Conservation (phyloP, 176 grass and related monocot species). For the Pontederia paniculata region DNA sequence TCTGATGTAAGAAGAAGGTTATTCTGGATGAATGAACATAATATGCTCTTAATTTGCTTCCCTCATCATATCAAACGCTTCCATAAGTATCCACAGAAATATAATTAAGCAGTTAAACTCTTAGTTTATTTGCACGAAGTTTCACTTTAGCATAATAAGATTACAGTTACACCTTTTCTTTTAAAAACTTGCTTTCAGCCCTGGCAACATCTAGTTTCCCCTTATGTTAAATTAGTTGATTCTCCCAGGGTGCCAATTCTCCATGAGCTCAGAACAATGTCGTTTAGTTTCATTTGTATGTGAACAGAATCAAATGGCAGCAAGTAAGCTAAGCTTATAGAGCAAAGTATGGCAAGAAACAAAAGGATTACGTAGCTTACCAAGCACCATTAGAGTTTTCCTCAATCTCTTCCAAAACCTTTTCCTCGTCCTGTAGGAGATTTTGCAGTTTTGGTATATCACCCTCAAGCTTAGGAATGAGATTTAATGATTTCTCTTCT, state of each 20-base stretch:
- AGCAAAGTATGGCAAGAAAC: slow-evolving; percentile 10
- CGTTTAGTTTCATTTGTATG: slow-evolving; percentile 70
- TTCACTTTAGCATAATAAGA: too few relatives aligned
- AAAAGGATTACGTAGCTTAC: not conserved
- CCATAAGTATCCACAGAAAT: not conserved
- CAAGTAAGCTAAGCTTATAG: slow-evolving; percentile 6
- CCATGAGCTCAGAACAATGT: slow-evolving; percentile 49
- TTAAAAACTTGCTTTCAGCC: slow-evolving; percentile 68
- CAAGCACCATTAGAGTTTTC: slow-evolving; percentile 48
- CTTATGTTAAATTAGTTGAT: slow-evolving; percentile 87
- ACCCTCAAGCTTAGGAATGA: slow-evolving; percentile 71
- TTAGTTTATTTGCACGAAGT: too few relatives aligned
- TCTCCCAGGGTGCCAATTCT: slow-evolving; percentile 96
- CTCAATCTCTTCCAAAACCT: slow-evolving; percentile 65
- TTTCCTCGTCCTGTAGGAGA: slow-evolving; percentile 56
- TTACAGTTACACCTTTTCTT: slow-evolving; percentile 48
- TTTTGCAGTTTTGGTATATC: slow-evolving; percentile 72
- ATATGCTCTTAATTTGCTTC: too few relatives aligned
- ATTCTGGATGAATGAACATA: too few relatives aligned
- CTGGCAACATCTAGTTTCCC: slow-evolving; percentile 77
- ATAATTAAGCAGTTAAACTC: not conserved
- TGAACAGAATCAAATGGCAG: slow-evolving; percentile 8
- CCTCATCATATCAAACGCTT: too few relatives aligned
- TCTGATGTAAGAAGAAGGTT: too few relatives aligned
- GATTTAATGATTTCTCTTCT: slow-evolving; percentile 56